A percentile compares a stretch with the other conserved stretches of the same genome.
Conservation (phyloP, 768 basidiomycete species). For the Mycena filopes region DNA sequence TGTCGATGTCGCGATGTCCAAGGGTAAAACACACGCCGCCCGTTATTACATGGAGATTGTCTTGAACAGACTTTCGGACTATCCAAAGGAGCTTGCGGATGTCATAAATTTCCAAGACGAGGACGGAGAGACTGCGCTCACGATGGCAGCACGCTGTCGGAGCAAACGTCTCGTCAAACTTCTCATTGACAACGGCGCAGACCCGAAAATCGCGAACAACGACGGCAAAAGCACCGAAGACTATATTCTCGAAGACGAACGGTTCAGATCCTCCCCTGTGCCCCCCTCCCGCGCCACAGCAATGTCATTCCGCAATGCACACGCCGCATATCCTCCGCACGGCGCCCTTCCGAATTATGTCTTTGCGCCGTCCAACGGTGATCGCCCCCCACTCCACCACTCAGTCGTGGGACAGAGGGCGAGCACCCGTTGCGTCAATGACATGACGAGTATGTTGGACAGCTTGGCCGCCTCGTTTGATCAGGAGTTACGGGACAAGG, state of each 20-base stretch:
- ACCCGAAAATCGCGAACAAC: conserved; percentile 93
- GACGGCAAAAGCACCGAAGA: conserved; percentile 98
- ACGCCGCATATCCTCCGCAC: conserved; percentile 65
- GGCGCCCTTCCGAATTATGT: conserved; percentile 52
- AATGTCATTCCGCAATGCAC: conserved; percentile 81
- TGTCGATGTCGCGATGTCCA: conserved; percentile 96
- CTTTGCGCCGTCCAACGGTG: conserved; percentile 63
- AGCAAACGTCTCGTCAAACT: conserved; percentile 96
- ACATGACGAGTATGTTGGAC: conserved; percentile 88
- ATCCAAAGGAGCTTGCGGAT: conserved; percentile 95
- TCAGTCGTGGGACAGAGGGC: conserved; percentile 89
- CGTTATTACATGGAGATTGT: conserved; percentile 99
- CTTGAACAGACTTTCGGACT: conserved; percentile 86
- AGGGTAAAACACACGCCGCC: conserved; percentile 97
- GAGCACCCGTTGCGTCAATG: conserved; percentile 84
- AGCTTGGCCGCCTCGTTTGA: conserved; percentile 91
- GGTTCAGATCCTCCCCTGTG: conserved; percentile 91
- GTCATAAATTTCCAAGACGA: conserved; percentile 99
- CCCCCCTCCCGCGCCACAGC: conserved; percentile 72
- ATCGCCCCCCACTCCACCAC: conserved; percentile 82
- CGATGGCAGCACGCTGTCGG: conserved; percentile 94
- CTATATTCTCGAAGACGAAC: conserved; percentile 98
- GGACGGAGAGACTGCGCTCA: conserved; percentile 97
- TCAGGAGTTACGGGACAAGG: conserved; percentile 90
- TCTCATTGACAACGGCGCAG: conserved; percentile 94